These are phyloP conservation scores for Pichia sp. DNA, from an alignment of 1,139 yeast genomes.

Conservation along the genomic window DNA sequence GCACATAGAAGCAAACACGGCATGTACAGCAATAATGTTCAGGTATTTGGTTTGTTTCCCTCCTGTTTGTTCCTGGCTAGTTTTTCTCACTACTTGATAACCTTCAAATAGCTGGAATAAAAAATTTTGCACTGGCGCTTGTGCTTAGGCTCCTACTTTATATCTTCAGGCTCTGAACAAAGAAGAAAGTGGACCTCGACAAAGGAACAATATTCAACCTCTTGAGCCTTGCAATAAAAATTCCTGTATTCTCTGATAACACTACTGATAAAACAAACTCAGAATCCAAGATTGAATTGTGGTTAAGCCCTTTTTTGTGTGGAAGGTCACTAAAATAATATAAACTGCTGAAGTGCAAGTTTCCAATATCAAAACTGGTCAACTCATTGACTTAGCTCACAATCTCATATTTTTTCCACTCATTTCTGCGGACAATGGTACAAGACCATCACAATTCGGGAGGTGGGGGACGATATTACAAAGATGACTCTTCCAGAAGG, in stretches of 20 bases:
- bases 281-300: background rate
- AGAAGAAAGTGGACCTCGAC: background rate
- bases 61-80: background rate
- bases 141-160: background rate
- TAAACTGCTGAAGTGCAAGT: no score
- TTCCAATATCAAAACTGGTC: background rate
- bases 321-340: no score
- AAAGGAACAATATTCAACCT: background rate
- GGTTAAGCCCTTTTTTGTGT: no score
- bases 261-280: no score
- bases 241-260: no score
- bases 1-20: background rate
- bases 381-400: background rate
- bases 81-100: background rate
- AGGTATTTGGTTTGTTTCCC: background rate
- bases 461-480: conserved; percentile 23
- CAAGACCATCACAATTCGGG: conserved; percentile 22
- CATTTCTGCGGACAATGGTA: conserved; percentile 9
- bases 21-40: background rate
- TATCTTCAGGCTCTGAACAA: background rate
- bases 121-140: background rate
- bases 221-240: background rate
- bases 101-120: background rate
- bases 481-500: conserved; percentile 25
- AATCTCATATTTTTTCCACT: background rate